Conservation (phyloP, 2,329 filamentous ascomycete species). For the Scolecobasidium constrictum region DNA sequence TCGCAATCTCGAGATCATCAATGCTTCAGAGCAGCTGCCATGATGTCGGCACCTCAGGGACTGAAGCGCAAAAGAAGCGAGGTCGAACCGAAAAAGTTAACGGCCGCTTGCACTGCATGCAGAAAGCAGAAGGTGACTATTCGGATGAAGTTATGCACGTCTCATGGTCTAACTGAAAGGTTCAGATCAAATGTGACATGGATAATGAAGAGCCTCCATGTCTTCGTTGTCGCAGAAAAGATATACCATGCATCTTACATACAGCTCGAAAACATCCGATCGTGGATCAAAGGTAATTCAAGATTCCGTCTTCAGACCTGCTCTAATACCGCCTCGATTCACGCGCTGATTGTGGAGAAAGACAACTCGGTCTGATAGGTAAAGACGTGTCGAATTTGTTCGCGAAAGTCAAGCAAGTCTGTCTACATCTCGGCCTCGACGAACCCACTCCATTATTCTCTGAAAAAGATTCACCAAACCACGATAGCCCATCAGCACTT, state of each 20-base stretch:
- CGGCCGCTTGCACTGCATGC: not conserved
- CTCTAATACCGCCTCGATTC: too few relatives aligned
- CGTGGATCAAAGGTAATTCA: not conserved
- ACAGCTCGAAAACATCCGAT: not conserved
- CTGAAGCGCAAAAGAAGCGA: not conserved
- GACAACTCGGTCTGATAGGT: not conserved
- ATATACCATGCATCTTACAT: not conserved
- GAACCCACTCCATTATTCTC: not conserved
- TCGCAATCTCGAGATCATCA: too few relatives aligned
- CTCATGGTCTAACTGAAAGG: too few relatives aligned
- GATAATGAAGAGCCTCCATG: not conserved
- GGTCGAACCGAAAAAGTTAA: not conserved
- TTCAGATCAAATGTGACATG: not conserved
- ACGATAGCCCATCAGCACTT: not conserved
- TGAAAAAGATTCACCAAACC: not conserved
- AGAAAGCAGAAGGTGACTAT: not conserved
- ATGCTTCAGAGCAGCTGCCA: too few relatives aligned
- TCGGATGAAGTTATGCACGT: too few relatives aligned
- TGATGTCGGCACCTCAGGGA: too few relatives aligned
- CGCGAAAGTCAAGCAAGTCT: not conserved
- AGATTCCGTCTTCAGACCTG: too few relatives aligned
- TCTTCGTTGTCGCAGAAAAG: not conserved
- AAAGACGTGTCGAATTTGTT: not conserved
- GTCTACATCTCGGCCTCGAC: not conserved
- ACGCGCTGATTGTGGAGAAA: too few relatives aligned